These are phyloP conservation scores for Mytilinidion resinicola DNA, from an alignment of 495 filamentous ascomycete genomes.

Conservation along the genomic window DNA sequence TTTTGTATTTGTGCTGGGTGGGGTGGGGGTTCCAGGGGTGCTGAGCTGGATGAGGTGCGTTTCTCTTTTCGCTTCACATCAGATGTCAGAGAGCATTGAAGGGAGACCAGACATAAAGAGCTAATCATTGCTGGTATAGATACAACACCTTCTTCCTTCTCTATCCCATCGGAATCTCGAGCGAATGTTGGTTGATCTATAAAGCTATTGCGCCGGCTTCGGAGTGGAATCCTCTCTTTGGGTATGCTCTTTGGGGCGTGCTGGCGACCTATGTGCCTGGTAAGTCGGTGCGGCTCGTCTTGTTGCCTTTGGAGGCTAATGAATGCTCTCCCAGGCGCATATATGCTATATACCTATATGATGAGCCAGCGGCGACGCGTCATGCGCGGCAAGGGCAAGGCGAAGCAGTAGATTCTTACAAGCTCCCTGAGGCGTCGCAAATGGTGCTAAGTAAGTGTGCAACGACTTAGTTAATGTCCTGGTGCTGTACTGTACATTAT, in stretches of 20 bases:
- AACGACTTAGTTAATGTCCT: too few relatives aligned
- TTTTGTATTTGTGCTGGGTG: constrained; percentile 67
- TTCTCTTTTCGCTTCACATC: neutral
- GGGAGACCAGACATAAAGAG: neutral
- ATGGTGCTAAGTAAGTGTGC: too few relatives aligned
- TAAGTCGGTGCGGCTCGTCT: constrained; percentile 40
- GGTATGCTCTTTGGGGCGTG: constrained; percentile 54
- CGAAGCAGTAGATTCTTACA: neutral
- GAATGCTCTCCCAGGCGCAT: constrained; percentile 54
- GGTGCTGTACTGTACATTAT: too few relatives aligned
- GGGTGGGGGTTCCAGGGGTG: constrained; percentile 49
- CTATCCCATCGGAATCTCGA: constrained; percentile 84
- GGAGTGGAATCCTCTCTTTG: constrained; percentile 44
- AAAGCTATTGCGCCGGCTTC: constrained; percentile 55
- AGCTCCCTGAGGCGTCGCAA: too few relatives aligned
- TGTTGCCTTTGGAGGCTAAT: neutral
- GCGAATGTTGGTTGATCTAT: constrained; percentile 74
- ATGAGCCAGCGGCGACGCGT: constrained; percentile 78
- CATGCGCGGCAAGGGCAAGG: constrained; percentile 47
- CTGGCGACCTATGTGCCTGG: constrained; percentile 75
- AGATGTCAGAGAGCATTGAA: neutral
- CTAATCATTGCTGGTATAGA: constrained; percentile 27
- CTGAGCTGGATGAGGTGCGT: constrained; percentile 69
- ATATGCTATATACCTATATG: constrained; percentile 91
- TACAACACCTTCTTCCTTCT: constrained; percentile 92